A percentile compares a stretch with the other conserved stretches of the same genome.
These are phyloP conservation scores for Rhypophila decipiens DNA, from an alignment of 495 filamentous ascomycete species.

Conservation along the genomic window DNA sequence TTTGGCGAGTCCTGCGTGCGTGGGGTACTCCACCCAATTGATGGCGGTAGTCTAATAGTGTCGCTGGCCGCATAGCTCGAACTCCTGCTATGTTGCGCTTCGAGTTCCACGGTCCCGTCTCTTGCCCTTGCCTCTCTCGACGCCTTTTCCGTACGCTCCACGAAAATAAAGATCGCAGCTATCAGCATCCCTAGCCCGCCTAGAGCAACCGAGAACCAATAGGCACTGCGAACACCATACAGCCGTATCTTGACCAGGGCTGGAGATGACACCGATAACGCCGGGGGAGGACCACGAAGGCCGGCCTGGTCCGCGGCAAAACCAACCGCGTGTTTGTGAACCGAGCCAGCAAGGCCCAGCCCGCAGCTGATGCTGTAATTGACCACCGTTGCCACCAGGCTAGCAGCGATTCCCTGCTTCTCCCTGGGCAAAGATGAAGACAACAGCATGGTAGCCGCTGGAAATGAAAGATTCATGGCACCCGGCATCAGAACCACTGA, in stretches of 20 bases:
- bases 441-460: constrained; percentile 48
- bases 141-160: not conserved
- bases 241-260: constrained; percentile 25
- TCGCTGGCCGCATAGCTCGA: not conserved
- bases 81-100: not conserved
- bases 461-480: constrained; percentile 46
- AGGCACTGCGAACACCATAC: constrained; percentile 48
- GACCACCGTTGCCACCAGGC: constrained; percentile 36
- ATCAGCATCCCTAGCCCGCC: constrained; percentile 36
- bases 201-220: constrained; percentile 52
- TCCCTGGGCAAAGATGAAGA: constrained; percentile 47
- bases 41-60: too few relatives aligned
- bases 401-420: constrained; percentile 52
- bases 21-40: not conserved
- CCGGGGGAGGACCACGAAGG: not conserved
- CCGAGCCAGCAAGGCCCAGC: constrained; percentile 40
- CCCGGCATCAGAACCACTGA: constrained; percentile 47
- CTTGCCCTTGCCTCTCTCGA: not conserved
- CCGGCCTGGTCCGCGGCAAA: not conserved
- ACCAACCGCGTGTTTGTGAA: constrained; percentile 20
- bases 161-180: constrained; percentile 10
- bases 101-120: not conserved
- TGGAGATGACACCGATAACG: not conserved
- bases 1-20: not conserved
- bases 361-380: constrained; percentile 40